These are phyloP conservation scores for Gillenia trifoliata DNA, from an alignment of 306 rosid genomes.

Conservation along the genomic window DNA sequence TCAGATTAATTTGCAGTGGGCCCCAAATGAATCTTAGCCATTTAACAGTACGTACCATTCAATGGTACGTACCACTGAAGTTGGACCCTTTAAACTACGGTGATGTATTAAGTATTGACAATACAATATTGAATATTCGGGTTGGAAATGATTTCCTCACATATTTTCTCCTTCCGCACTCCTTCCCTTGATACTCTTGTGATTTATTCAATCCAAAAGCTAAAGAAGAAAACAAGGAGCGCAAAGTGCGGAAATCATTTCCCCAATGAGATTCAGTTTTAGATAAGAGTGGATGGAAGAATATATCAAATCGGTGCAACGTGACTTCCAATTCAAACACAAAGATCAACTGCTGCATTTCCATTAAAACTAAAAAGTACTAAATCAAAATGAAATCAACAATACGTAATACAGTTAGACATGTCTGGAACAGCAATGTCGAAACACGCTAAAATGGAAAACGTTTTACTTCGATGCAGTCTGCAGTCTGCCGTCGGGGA, in stretches of 20 bases:
- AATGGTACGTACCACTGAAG: no score
- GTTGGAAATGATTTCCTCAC: background rate
- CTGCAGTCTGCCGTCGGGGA: conserved; percentile 90
- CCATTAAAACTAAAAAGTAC: background rate
- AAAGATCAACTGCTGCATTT: background rate
- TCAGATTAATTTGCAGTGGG: no score
- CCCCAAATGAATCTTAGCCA: no score
- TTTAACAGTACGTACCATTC: no score
- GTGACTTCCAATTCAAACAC: background rate
- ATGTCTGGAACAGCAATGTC: background rate
- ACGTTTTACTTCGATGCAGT: conserved; percentile 39
- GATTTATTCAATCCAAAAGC: background rate
- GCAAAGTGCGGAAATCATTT: background rate
- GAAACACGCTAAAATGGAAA: background rate
- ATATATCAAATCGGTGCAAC: background rate
- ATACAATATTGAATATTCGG: no score
- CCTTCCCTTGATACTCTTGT: background rate
- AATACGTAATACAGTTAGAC: background rate
- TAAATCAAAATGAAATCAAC: background rate
- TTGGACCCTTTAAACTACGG: background rate
- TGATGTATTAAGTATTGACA: background rate
- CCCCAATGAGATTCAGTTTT: no score
- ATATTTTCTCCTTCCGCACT: background rate
- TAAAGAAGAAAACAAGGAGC: no score
- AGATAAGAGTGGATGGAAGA: no score